These are phyloP conservation scores for Crassisporium funariophilum DNA, from an alignment of 768 basidiomycete genomes.

Conservation along the genomic window DNA sequence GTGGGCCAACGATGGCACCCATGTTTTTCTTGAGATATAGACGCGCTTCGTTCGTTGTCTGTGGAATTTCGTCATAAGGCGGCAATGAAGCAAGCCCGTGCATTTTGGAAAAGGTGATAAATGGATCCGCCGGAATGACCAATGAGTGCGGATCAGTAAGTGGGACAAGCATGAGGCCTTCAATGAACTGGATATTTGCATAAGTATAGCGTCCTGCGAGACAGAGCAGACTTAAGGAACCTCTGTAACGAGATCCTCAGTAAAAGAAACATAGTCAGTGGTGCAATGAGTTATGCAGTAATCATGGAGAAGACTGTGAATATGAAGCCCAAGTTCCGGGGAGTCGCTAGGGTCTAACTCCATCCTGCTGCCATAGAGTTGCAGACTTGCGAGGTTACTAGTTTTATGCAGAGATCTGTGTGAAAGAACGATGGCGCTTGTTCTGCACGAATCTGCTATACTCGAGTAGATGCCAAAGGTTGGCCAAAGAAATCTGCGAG, in stretches of 20 bases:
- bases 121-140: conserved; percentile 56
- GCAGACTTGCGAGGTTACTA: too few species aligned
- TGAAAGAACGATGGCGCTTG: too few species aligned
- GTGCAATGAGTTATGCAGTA: conserved; percentile 56
- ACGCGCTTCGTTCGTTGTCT: conserved; percentile 35
- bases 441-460: too few species aligned
- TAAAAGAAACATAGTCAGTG: conserved; percentile 52
- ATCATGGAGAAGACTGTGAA: conserved; percentile 50
- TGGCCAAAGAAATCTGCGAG: too few species aligned
- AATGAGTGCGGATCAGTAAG: conserved; percentile 53
- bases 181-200: too few species aligned
- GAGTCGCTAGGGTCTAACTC: too few species aligned
- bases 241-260: conserved; percentile 44
- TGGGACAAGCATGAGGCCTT: conserved; percentile 45
- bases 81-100: conserved; percentile 34
- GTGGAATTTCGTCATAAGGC: conserved; percentile 49
- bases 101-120: conserved; percentile 41
- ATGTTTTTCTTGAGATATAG: conserved; percentile 34
- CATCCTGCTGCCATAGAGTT: too few species aligned
- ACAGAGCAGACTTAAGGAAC: too few species aligned
- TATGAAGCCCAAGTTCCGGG: conserved; percentile 38
- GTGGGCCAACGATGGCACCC: conserved; percentile 21
- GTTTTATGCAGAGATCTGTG: too few species aligned
- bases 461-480: too few species aligned
- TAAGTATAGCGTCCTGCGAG: too few species aligned